Base-by-base conservation (phyloP, 106 monocot species). In the Dioscorea zingiberensis region DNA sequence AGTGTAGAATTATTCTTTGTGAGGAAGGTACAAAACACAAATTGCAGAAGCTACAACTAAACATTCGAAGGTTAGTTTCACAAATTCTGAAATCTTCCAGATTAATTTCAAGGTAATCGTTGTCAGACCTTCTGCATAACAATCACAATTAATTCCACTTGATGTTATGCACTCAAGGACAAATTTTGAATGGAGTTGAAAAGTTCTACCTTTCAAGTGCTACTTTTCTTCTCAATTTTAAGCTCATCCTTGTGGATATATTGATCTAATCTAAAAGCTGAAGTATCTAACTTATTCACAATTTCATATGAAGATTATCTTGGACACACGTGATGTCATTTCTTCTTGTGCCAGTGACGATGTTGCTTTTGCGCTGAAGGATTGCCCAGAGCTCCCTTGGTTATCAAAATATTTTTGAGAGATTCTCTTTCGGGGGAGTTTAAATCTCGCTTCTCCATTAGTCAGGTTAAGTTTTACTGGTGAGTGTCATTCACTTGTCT, bases 331-430 rank as follows among this genome's bases (percentile, higher is more conserved):
- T 38, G 38, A 38, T 38, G 4, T 38, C 38, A 55, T 13, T 21
- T 21, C 21, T 29, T 32, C 3, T 54, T 25, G 3, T 73, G 55
- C 62, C 87, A 94, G 90, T 58, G 90, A n/a, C n/a, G n/a, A 94
- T 76, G 81, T 98, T 69, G 74, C 80, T 56, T 93, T 98, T 77
- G 93, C 93, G 25, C 65, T 98, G 62, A 98, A 93, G 69, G 84
- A 83, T 75, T 86, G 86, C 68, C 44, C 74, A 53, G 98, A 98
- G 18, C 26, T 98, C 25, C 89, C 93, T 7, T 98, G 98, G 98
- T 66, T 89, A 22, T 75, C 89, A 6, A 93, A 84, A 54, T 98
- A 98, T 63, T 54, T 98, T 4, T 65, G 57, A 58, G 21, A 19
- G n/a, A n/a, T n/a, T n/a, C n/a, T n/a, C n/a, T n/a, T n/a, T n/a